These are phyloP conservation scores for Pulveroboletus sp. DNA, from an alignment of 768 basidiomycete genomes.

Conservation along the genomic window DNA sequence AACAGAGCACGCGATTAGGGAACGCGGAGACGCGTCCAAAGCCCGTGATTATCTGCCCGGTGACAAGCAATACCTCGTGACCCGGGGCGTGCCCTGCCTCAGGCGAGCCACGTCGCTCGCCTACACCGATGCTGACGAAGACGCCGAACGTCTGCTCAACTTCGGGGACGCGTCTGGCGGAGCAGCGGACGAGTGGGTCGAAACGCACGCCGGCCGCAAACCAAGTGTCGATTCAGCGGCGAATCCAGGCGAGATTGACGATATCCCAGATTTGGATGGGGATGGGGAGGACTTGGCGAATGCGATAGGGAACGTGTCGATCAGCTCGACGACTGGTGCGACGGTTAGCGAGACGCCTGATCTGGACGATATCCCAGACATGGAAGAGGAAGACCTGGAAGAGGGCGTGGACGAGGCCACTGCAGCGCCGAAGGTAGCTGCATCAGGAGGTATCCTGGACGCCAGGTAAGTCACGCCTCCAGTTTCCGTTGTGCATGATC, in stretches of 20 bases:
- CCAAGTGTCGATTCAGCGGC: constrained; percentile 46
- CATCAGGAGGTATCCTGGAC: constrained; percentile 38
- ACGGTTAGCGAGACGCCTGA: constrained; percentile 68
- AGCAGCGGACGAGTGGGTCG: constrained; percentile 91
- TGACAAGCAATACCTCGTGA: constrained; percentile 96
- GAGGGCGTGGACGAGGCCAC: constrained; percentile 88
- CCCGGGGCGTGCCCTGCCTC: constrained; percentile 94
- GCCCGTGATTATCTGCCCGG: constrained; percentile 87
- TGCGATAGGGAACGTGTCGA: constrained; percentile 44
- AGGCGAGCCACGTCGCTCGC: constrained; percentile 88
- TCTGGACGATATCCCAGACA: constrained; percentile 97
- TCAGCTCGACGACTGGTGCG: constrained; percentile 35
- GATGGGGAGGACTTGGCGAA: constrained; percentile 51
- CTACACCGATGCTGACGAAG: constrained; percentile 95
- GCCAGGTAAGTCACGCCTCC: constrained; percentile 41
- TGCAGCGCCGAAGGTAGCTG: constrained; percentile 49
- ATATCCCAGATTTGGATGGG: constrained; percentile 85
- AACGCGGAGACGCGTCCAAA: constrained; percentile 85
- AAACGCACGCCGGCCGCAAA: constrained; percentile 87
- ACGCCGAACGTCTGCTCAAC: constrained; percentile 86
- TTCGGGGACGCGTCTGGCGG: constrained; percentile 64
- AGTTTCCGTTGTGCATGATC: background rate
- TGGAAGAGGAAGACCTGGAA: constrained; percentile 92
- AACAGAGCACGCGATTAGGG: constrained; percentile 50
- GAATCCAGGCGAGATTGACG: constrained; percentile 67